Percentiles rank a stretch among this genome's conserved stretches.
phyloP scores from a whole-genome alignment of 2,329 filamentous ascomycete species.

The Tympanopsis confertula region DNA sequence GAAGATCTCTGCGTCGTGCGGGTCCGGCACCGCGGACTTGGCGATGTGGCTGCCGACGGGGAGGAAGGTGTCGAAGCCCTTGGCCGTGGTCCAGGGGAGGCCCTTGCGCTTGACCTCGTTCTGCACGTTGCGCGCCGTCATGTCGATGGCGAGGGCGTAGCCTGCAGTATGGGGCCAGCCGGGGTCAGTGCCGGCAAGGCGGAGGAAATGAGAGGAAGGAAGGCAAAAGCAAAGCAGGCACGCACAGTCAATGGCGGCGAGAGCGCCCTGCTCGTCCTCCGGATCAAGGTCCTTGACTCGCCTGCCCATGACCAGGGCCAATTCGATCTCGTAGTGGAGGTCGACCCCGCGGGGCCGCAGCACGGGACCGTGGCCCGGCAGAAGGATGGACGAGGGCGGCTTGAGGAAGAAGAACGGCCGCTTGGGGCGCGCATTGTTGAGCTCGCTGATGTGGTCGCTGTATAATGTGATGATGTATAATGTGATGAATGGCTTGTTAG shows the following conservation, averaged over 20 bases:
- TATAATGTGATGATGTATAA: constrained; percentile 6
- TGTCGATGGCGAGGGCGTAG: constrained; percentile 87
- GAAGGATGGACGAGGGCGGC: constrained; percentile 74
- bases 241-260: constrained; percentile 72
- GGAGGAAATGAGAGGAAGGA: neutral
- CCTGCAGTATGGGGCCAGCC: constrained; percentile 30
- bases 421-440: constrained; percentile 77
- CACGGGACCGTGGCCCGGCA: constrained; percentile 67
- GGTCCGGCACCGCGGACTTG: constrained; percentile 71
- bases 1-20: constrained; percentile 78
- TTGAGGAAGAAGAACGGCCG: constrained; percentile 99
- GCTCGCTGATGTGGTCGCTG: constrained; percentile 85
- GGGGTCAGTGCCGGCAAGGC: constrained; percentile 3
- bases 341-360: constrained; percentile 72
- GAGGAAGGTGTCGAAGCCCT: constrained; percentile 96
- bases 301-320: constrained; percentile 81
- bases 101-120: constrained; percentile 96
- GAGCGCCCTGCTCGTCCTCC: constrained; percentile 61
- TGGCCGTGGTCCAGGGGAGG: constrained; percentile 88
- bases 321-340: constrained; percentile 89
- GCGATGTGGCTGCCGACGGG: constrained; percentile 73
- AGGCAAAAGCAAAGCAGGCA: constrained; percentile 3
- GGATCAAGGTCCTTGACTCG: constrained; percentile 63
- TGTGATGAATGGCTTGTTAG: constrained; percentile 5
- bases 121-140: constrained; percentile 92